These are phyloP conservation scores for Aspergillus proliferans DNA, from an alignment of 2,329 filamentous ascomycete species.

Conservation along the genomic window DNA sequence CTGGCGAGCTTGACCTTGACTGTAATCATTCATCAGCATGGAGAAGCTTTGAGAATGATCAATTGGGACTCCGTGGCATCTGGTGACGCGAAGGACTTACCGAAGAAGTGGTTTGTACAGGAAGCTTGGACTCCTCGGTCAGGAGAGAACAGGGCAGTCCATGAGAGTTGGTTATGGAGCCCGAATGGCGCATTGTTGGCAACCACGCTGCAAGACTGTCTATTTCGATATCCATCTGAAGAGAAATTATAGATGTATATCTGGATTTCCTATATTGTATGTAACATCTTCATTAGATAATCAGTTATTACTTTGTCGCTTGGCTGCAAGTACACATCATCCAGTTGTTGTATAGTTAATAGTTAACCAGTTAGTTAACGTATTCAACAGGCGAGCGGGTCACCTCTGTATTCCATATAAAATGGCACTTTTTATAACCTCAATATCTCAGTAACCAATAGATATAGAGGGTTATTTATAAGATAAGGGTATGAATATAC, in stretches of 20 bases:
- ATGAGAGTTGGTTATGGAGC: conserved; percentile 44
- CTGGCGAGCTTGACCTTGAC: conserved; percentile 46
- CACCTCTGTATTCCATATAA: too few relatives aligned
- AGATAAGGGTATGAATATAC: too few relatives aligned
- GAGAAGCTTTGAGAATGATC: conserved; percentile 36
- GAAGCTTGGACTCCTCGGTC: conserved; percentile 44
- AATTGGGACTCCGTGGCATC: conserved; percentile 22
- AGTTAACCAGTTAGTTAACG: too few relatives aligned
- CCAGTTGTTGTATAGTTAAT: too few relatives aligned
- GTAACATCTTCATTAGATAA: too few relatives aligned
- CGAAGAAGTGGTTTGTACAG: conserved; percentile 44
- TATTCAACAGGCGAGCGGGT: too few relatives aligned
- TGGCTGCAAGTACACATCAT: too few relatives aligned
- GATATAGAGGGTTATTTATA: too few relatives aligned
- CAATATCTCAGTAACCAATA: too few relatives aligned
- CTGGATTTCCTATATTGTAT: background rate
- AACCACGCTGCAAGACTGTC: conserved; percentile 46
- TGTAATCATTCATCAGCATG: conserved; percentile 43
- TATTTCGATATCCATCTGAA: conserved; percentile 30
- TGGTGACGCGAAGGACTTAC: conserved; percentile 12
- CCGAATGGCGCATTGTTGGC: conserved; percentile 40
- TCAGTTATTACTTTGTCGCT: too few relatives aligned
- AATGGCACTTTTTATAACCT: too few relatives aligned
- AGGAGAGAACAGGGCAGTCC: conserved; percentile 40
- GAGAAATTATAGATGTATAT: conserved; percentile 17